Base-by-base conservation (phyloP, 257 asterid genomes). In the Coffea canephora region DNA sequence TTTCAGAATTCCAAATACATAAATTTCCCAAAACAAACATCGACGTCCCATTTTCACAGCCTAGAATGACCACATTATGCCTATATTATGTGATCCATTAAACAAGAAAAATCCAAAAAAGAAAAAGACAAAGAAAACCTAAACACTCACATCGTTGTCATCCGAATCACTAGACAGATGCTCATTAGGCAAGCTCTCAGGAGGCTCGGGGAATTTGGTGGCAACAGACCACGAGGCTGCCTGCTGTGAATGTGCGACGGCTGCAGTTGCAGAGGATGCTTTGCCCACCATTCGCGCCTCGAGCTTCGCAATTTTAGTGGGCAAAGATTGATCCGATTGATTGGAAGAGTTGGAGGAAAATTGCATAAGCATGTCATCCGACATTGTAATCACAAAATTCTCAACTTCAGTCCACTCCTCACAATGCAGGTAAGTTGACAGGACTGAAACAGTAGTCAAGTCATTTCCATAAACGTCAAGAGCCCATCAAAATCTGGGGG, bases 231-330 rank as follows among this genome's bases (percentile, higher is more conserved):
- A 87, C 10, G 79, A 55, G 62, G 75, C 62, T 13, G 93, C 86
- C 80, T 89, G 94, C 85, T 86, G 87, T 12, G 77, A 69, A 93
- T 87, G 88, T 27, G 82, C 68, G 54, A 76, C 82, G 3, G 90
- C 1, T 31, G 84, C 71, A 59, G 82, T 89, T 14, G 91, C 85
- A 75, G 93, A 78, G 50, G 97, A 86, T n/a, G 89, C 81, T 89
- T 91, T 92, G 69, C 99, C 97, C 75, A 88, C 93, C 93, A 96
- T 84, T 79, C 98, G 84, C 0, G 98, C 98, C 89, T 96, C 99
- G 31, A 96, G 94, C 84, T 92, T 91, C 0, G 99, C 98, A n/a
- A 94, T 87, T 85, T 89, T 96, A 5, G 90, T 82, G 55, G 95
- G 84, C 79, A 86, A 48, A 75, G 90, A 84, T 62, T 96, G 97